Evolutionary conservation across 2,329 filamentous ascomycete species (phyloP), one percentile per base, ranked within the genome.

Genomic region (Cordyceps pruinosa): DNA sequence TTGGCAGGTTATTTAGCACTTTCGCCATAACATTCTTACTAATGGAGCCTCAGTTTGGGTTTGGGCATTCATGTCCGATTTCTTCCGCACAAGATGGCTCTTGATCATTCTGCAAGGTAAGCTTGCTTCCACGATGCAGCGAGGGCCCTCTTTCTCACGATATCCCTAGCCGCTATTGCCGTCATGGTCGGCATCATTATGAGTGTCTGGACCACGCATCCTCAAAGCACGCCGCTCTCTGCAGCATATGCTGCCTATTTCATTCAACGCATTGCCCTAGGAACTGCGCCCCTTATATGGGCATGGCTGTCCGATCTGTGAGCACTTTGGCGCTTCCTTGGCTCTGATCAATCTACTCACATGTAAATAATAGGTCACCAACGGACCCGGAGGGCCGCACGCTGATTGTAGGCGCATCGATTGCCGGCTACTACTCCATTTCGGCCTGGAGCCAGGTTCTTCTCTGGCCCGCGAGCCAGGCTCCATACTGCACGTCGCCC

Each of bases 221-320:
- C 77, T 0, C 61, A 63, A 2, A 65, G 68, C 1, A 73, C 76
- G 1, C 69, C 75, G 0, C 53, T 81, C 1, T 71, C 72, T 0
- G 73, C 74, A 2, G 78, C 77, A 1, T 82, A 81, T 60, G 75
- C 77, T 3, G 74, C 74, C 50, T 80, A 79, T 59, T 80, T 81
- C 61, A 76, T 81, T 62, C 72, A 73, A 0, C 78, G 74, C 60
- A 67, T 77, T 10, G 70, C 69, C 17, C 66, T 79, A 3, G 78
- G 77, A 1, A 81, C 77, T 0, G 78, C 77, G 2, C 77, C 78
- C 0, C 62, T 81, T 32, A 78, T 81, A 42, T 74, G 80, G 60
- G 72, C 77, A 0, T 81, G 78, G 78, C 65, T 81, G 3, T 75
- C 77, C 0, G 77, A 81, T 61, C 66, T 78, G 62, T 65, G 47